A percentile compares a stretch with the other conserved stretches of the same genome.
Evolutionary conservation across 2,329 filamentous ascomycete species (phyloP).

Genomic region (Penicillium sp.): DNA sequence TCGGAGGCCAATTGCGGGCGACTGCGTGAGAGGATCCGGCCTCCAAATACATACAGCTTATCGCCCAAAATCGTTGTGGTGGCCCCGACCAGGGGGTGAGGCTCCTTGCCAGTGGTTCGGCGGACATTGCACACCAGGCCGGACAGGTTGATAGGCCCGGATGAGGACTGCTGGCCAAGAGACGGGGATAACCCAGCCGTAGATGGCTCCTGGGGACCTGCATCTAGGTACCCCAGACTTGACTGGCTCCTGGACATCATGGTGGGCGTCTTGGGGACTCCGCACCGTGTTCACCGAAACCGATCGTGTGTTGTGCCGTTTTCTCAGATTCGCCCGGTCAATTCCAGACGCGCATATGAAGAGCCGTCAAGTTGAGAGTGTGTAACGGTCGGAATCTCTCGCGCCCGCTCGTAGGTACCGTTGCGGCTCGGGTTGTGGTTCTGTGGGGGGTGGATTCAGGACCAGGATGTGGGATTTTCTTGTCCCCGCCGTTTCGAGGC

Average conservation of each 20-base stretch:
- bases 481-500: conserved; percentile 9
- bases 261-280: conserved; percentile 11
- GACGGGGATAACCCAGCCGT: conserved; percentile 31
- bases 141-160: conserved; percentile 60
- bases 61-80: conserved; percentile 94
- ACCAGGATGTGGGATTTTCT: conserved; percentile 2
- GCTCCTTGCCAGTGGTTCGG: conserved; percentile 85
- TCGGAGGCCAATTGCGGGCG: conserved; percentile 83
- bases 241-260: conserved; percentile 43
- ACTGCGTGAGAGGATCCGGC: conserved; percentile 78
- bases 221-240: conserved; percentile 36
- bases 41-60: conserved; percentile 95
- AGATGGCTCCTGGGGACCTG: conserved; percentile 31
- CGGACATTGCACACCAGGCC: conserved; percentile 68
- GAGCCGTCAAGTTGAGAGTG: background rate
- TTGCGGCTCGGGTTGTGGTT: conserved; percentile 9
- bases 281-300: conserved; percentile 1
- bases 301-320: background rate
- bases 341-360: conserved; percentile 1
- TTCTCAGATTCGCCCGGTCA: background rate
- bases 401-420: conserved; percentile 7
- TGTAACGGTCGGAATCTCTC: conserved; percentile 7
- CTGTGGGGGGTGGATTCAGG: conserved; percentile 2
- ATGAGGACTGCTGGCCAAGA: conserved; percentile 27
- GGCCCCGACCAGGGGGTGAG: conserved; percentile 86